Evolutionary conservation across 2,329 filamentous ascomycete genomes (phyloP), one percentile per base, ranked within the genome.

Genomic region (Biscogniauxia sp.): DNA sequence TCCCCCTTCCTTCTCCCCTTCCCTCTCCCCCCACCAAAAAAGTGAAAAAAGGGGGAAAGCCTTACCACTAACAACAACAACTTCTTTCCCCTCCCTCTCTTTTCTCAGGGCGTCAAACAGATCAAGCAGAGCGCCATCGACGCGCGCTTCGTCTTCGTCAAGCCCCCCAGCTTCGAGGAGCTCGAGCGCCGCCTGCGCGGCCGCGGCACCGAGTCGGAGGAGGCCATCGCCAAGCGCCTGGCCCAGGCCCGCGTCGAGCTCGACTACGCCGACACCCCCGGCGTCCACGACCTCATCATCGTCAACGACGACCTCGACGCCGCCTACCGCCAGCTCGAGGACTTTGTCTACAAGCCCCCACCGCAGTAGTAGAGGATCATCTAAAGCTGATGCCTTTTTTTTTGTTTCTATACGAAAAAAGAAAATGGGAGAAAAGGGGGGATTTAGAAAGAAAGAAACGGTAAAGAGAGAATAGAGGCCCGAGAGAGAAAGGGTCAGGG

Each of bases 61-160:
- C n/a, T 23, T 23, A 23, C 23, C 23, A 23, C 23, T 23, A 23
- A 23, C 23, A 23, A 5, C 23, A 23, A 23, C 23, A 23, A 23
- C 2, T 23, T 52, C 20, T 19, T 52, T 26, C 56, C 19, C 15
- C 20, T 20, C n/a, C 17, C 6, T 32, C 28, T 13, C 28, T 32
- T 28, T 13, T 7, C 11, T 26, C 45, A 66, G 84, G 93, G 93
- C 62, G 93, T 97, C 61, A 97, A 97, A 80, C 93, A 97, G 78
- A 91, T 97, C 71, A 92, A 93, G 76, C 84, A 84, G 64, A 90
- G 89, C 55, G 82, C 82, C 68, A 84, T 93, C 64, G 83, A 88
- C 59, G 91, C 92, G 7, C 87, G 91, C 58, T 97, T 92, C 78
- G 78, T 96, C 66, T 97, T 97, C 77, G 84, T 97, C 63, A 86